A percentile compares a stretch with the other conserved stretches of the same genome.
These are phyloP conservation scores for Yarrowia divulgata DNA, from an alignment of 805 yeast genomes.

Conservation along the genomic window DNA sequence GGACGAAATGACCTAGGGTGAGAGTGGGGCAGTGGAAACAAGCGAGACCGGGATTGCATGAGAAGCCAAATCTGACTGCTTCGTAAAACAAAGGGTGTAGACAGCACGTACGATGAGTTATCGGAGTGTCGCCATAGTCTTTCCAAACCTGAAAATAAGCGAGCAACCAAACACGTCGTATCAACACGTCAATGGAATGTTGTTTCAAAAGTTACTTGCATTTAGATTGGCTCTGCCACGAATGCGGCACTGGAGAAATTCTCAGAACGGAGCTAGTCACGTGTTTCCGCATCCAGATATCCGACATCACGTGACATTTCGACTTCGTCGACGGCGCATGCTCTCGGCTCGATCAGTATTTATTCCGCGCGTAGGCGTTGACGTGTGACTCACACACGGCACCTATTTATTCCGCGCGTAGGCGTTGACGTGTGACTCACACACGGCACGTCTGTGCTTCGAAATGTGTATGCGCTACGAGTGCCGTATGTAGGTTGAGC, in stretches of 20 bases:
- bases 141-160: not conserved
- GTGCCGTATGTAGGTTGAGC: too few relatives aligned
- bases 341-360: too few relatives aligned
- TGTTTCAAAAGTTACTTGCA: not conserved
- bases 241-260: constrained; percentile 1
- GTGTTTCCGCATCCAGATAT: not conserved
- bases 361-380: too few relatives aligned
- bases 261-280: not conserved
- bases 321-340: too few relatives aligned
- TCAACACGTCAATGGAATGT: constrained; percentile 22
- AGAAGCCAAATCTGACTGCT: not conserved
- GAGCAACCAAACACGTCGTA: constrained; percentile 34
- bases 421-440: too few relatives aligned
- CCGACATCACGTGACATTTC: not conserved
- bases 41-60: not conserved
- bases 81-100: too few relatives aligned
- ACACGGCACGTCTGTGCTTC: too few relatives aligned
- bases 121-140: not conserved
- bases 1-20: not conserved
- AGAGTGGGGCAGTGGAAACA: not conserved
- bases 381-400: too few relatives aligned
- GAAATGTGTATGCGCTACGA: too few relatives aligned
- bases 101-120: not conserved
- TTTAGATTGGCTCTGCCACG: not conserved
- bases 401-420: too few relatives aligned